phyloP scores from a whole-genome alignment of 331 rosid species.

The Ulmus americana region DNA sequence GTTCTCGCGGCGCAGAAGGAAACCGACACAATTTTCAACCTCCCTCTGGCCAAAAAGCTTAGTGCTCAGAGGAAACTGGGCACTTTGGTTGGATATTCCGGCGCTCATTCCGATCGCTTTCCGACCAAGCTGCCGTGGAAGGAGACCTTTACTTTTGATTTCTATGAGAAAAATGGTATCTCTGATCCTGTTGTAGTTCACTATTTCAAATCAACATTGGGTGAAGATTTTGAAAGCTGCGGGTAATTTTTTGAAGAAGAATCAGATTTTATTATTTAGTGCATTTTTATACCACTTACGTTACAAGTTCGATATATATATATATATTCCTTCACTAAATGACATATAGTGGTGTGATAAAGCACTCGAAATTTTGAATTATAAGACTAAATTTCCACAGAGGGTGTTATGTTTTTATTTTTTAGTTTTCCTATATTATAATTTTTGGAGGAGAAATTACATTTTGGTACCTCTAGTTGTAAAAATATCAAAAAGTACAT shows the following conservation, averaged over 20 bases:
- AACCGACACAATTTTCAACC: constrained; percentile 42
- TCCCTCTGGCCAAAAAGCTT: constrained; percentile 41
- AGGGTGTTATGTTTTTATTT: too few relatives aligned
- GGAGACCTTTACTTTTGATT: constrained; percentile 70
- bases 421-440: too few relatives aligned
- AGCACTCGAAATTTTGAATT: too few relatives aligned
- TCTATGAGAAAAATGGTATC: not conserved
- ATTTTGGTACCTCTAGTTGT: too few relatives aligned
- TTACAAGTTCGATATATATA: too few relatives aligned
- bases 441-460: too few relatives aligned
- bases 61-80: constrained; percentile 29
- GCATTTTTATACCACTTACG: not conserved
- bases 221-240: constrained; percentile 40
- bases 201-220: constrained; percentile 50
- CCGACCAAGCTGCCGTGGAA: constrained; percentile 79
- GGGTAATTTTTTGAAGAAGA: constrained; percentile 40
- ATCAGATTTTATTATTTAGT: too few relatives aligned
- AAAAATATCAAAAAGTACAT: too few relatives aligned
- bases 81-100: constrained; percentile 53
- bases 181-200: constrained; percentile 35
- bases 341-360: too few relatives aligned
- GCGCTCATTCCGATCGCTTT: constrained; percentile 73
- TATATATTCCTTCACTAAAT: too few relatives aligned
- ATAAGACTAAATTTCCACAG: too few relatives aligned
- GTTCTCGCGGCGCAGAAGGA: constrained; percentile 44